phyloP scores from a whole-genome alignment of 2,329 filamentous ascomycete species.

The Ilyonectria sp. region DNA sequence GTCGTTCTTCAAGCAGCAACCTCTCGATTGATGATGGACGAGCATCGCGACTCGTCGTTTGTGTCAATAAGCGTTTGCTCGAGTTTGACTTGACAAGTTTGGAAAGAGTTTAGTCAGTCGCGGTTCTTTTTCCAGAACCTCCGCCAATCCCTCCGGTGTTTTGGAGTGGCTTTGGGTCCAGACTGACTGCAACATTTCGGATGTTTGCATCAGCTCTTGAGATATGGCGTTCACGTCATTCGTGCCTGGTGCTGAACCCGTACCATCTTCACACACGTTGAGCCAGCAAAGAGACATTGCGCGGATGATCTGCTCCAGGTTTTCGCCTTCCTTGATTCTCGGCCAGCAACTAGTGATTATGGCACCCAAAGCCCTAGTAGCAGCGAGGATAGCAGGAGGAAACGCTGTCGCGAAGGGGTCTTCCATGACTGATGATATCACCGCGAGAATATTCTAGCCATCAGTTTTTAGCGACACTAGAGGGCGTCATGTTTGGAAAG shows the following conservation, averaged over 20 bases:
- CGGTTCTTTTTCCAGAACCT: constrained; percentile 46
- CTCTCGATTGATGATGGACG: constrained; percentile 64
- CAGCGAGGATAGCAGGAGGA: constrained; percentile 67
- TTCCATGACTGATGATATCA: constrained; percentile 75
- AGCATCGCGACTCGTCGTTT: neutral
- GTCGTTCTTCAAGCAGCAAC: constrained; percentile 94
- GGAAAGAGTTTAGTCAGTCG: constrained; percentile 51
- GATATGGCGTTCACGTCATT: constrained; percentile 27
- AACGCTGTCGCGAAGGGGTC: constrained; percentile 77
- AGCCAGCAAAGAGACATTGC: constrained; percentile 76
- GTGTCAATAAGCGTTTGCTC: neutral
- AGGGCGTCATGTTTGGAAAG: neutral
- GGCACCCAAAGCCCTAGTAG: constrained; percentile 67
- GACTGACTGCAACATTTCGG: constrained; percentile 40
- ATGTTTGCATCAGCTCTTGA: constrained; percentile 37
- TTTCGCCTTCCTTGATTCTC: constrained; percentile 67
- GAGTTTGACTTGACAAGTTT: constrained; percentile 4
- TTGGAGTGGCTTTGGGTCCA: constrained; percentile 39
- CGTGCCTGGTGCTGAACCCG: constrained; percentile 29
- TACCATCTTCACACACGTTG: constrained; percentile 64
- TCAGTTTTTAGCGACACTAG: constrained; percentile 28
- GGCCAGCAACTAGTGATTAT: constrained; percentile 79
- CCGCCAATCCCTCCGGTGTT: constrained; percentile 30
- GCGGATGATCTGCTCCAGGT: constrained; percentile 76
- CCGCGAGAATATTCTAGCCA: constrained; percentile 74